Evolutionary conservation across 306 rosid genomes (phyloP), one percentile per base, ranked within the genome.

Genomic region (Prunus mume): DNA sequence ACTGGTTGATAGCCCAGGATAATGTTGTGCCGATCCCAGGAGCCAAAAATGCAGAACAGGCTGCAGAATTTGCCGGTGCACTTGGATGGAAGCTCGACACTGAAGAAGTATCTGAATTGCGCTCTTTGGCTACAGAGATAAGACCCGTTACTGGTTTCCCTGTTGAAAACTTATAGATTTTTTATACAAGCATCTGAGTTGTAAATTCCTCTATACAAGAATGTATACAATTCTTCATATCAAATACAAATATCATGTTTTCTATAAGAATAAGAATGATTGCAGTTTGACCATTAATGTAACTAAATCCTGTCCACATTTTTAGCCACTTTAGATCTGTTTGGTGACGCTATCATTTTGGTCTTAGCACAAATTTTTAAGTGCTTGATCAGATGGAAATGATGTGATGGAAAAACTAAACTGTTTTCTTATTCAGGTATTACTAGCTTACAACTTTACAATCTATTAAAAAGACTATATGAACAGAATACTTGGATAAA

Each of bases 1-100:
- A 90, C 82, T 95, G 99, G 99, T 74, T 92, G 57, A 81, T 86
- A 76, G 89, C 93, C 27, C 96, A 95, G 79, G 97, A 86, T 51
- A 95, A 95, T 45, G 92, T 95, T 12, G 90, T 95, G 85, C 99
- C 97, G 19, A 92, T 95, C 80, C 97, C 97, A 17, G 97, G 97
- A 80, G 97, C 97, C 47, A 95, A 95, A 88, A 90, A 85, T 52
- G 86, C 89, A 25, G 89, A 88, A 78, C 99, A 95, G 83, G 97
- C 97, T 77, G 46, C 71, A 65, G 97, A 95, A 83, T 92, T 95
- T 49, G 84, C 46, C 2, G 97, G 93, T 61, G 96, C 97, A 19
- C 91, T 92, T 50, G 97, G 93, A 10, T 95, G 99, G 97, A 87
- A 77, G 81, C 85, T 95, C 58, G 52, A 82, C 49, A 78, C 56